phyloP scores from a whole-genome alignment of 2,329 filamentous ascomycete species.

The Pleoardoris graminearum region DNA sequence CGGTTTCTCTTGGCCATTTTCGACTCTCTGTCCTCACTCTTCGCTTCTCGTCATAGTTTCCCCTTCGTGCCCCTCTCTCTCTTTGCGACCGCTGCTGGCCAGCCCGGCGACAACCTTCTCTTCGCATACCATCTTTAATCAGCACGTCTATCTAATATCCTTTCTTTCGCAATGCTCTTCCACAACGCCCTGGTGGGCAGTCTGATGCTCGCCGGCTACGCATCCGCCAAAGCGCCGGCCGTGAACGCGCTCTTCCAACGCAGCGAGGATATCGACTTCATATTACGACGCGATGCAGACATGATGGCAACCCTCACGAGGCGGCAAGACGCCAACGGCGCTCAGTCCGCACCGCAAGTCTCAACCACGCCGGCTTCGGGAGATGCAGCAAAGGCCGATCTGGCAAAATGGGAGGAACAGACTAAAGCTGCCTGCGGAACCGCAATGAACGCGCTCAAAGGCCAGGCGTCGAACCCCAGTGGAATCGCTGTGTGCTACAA shows the following conservation, averaged over 20 bases:
- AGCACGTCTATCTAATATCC: slow-evolving; percentile 35
- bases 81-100: slow-evolving; percentile 43
- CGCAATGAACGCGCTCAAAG: slow-evolving; percentile 59
- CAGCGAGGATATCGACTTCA: slow-evolving; percentile 36
- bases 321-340: slow-evolving; percentile 38
- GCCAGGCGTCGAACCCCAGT: slow-evolving; percentile 68
- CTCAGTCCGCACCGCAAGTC: slow-evolving; percentile 32
- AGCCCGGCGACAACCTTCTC: slow-evolving; percentile 29
- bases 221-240: slow-evolving; percentile 30
- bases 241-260: slow-evolving; percentile 34
- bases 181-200: slow-evolving; percentile 33
- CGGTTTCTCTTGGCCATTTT: slow-evolving; percentile 33
- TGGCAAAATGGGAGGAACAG: slow-evolving; percentile 42
- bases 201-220: slow-evolving; percentile 38
- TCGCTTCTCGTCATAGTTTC: slow-evolving; percentile 29
- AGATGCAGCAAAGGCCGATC: slow-evolving; percentile 37
- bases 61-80: slow-evolving; percentile 31
- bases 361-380: slow-evolving; percentile 40
- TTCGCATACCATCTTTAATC: slow-evolving; percentile 38
- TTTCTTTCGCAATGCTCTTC: slow-evolving; percentile 36
- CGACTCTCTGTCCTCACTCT: slow-evolving; percentile 32
- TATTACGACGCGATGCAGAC: slow-evolving; percentile 39
- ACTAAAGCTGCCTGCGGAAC: slow-evolving; percentile 60
- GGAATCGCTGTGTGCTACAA: slow-evolving; percentile 85
- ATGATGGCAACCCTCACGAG: slow-evolving; percentile 41